Base-by-base conservation (phyloP, 257 asterid genomes). In the Datura wrightii region DNA sequence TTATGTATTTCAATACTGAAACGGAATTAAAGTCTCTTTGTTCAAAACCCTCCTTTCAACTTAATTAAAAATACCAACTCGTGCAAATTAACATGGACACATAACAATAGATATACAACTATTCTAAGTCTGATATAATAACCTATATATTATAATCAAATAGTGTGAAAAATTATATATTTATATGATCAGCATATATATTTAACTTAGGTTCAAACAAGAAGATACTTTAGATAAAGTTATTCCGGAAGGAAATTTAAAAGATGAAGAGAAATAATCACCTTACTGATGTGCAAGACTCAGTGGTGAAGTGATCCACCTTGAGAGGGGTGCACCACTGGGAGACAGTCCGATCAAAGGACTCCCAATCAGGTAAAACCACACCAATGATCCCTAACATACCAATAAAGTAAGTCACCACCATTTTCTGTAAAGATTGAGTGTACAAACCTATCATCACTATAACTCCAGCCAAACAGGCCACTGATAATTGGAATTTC, bases 331-430 rank as follows among this genome's bases (percentile, higher is more conserved):
- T 85, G 90, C 89, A 70, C 98, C 98, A 92, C 15, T 83, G 90
- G 5, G 92, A 87, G 46, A 94, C 53, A 9, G 87, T 86, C 81
- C 93, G 94, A 50, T 92, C 91, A 84, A 92, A 90, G 89, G 87
- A 91, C 52, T 90, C 88, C 97, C 94, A 92, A 42, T 92, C 95
- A 5, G 97, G 95, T 86, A 92, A 88, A 84, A 91, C 80, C 85
- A 92, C 78, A 44, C 93, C 92, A 48, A 90, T 56, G 44, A 92
- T 86, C 0, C 89, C 91, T 41, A 91, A 82, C 92, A 94, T 91
- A 10, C 97, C 95, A 2, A 89, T 87, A 8, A 90, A 62, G 89
- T 92, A 94, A 37, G 97, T 94, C 76, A 74, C 91, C 31, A 79
- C 79, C 89, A 83, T 90, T 88, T 94, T 92, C 88, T 85, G 85